A percentile compares a stretch with the other conserved stretches of the same genome.
Evolutionary conservation across 208 protist species (phyloP).

Genomic region (Balamuthia mandrillaris): DNA sequence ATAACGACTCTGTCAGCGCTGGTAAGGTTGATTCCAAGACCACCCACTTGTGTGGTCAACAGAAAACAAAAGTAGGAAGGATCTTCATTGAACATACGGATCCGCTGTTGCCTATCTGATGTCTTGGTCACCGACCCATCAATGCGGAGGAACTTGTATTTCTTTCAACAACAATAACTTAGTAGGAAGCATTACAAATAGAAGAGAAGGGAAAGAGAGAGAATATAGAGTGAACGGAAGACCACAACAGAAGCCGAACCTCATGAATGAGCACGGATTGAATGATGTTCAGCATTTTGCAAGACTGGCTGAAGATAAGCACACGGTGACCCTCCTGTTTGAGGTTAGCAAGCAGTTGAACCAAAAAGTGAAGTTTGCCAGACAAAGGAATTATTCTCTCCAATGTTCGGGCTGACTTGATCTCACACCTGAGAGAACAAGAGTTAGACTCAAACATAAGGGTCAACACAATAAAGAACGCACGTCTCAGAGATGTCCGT

Average conservation of each 20-base stretch:
- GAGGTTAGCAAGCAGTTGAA: conserved; percentile 43
- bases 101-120: conserved; percentile 41
- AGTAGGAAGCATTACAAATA: neutral
- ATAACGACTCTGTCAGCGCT: conserved; percentile 60
- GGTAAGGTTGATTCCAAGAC: conserved; percentile 59
- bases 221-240: neutral
- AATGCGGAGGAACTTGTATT: conserved; percentile 45
- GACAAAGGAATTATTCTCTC: conserved; percentile 27
- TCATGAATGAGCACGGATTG: conserved; percentile 31
- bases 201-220: neutral
- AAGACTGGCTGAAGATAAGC: conserved; percentile 59
- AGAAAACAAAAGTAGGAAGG: conserved; percentile 51
- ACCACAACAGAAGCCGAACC: neutral
- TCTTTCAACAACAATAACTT: neutral
- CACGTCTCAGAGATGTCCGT: too few species aligned
- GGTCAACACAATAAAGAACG: too few species aligned
- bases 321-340: conserved; percentile 50
- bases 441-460: neutral
- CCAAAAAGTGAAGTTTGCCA: conserved; percentile 50
- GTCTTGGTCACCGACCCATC: conserved; percentile 53
- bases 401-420: too few species aligned
- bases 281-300: conserved; percentile 60
- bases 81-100: conserved; percentile 54
- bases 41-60: conserved; percentile 63
- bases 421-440: neutral